Base-by-base conservation (phyloP, 1,284 basidiomycete species). In the Vanrija humicola region DNA sequence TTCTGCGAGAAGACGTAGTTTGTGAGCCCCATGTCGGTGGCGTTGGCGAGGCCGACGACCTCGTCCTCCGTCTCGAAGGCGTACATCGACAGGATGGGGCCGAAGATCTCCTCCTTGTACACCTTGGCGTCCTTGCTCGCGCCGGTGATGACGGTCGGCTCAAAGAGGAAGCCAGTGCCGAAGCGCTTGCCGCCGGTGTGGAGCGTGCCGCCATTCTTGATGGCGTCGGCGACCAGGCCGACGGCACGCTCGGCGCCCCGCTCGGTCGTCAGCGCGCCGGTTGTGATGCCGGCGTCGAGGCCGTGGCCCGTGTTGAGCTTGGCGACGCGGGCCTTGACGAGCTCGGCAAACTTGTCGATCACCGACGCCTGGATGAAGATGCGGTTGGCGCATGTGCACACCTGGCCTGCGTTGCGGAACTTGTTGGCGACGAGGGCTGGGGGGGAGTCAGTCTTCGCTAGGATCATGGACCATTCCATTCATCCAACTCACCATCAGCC, bases 11-110 rank as follows among this genome's bases (percentile, higher is more conserved):
- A 95, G 78, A 95, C 90, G 73, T 94, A 94, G 51, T 90, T 90
- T 6, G 92, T 91, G 15, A 98, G 81, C 0, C 94, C 94, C 44
- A 89, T 84, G 28, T 88, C 83, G 0, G 86, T 82, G 63, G 84
- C 78, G 74, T 98, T 97, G 39, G 91, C 91, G 49, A 88, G 77
- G 61, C 80, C 81, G 50, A 97, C 78, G 1, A 92, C 92, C 73
- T 97, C 88, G 46, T 92, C 89, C 76, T 98, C 94, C 0, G 86
- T 90, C 70, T 90, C 85, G 70, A 98, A 98, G 67, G 86, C 86
- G 70, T 77, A 77, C 7, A 80, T 60, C 42, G 72, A 75, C 16
- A 75, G 72, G 45, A 79, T 65, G 0, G 90, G 90, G 0, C 89
- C 90, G 66, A 93, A 93, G 2, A 89, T 92, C 77, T 93, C 90